phyloP scores from a whole-genome alignment of 2,329 filamentous ascomycete species.

The Colletotrichum phormii region DNA sequence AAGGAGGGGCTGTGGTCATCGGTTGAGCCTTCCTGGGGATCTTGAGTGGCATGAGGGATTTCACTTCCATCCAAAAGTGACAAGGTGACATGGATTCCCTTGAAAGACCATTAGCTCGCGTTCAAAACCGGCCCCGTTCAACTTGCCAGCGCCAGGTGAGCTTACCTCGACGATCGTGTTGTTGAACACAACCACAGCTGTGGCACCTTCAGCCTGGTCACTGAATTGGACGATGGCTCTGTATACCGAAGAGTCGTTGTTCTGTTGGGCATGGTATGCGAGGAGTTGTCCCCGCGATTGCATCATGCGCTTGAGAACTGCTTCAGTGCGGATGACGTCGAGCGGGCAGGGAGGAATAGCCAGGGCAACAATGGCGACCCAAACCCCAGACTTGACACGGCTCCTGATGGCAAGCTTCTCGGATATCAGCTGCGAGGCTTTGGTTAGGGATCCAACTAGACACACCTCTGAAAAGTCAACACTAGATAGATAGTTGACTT shows the following conservation, averaged over 20 bases:
- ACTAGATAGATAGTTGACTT: conserved; percentile 56
- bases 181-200: conserved; percentile 18
- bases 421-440: conserved; percentile 5
- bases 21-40: background rate
- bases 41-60: background rate
- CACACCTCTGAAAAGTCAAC: conserved; percentile 56
- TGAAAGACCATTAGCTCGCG: background rate
- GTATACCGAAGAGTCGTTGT: conserved; percentile 10
- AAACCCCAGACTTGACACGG: background rate
- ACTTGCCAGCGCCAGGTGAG: no score
- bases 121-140: no score
- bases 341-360: background rate
- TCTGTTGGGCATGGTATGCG: conserved; percentile 13
- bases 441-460: background rate
- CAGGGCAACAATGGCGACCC: conserved; percentile 23
- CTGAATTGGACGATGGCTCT: conserved; percentile 24
- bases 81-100: conserved; percentile 24
- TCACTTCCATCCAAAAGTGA: conserved; percentile 9
- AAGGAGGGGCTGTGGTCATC: background rate
- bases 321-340: conserved; percentile 17
- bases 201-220: conserved; percentile 5
- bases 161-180: conserved; percentile 31
- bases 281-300: conserved; percentile 22
- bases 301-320: conserved; percentile 19
- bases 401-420: conserved; percentile 19